Percentiles rank a stretch among this genome's conserved stretches.
Evolutionary conservation across 352 stramenopile genomes (phyloP).

Genomic region (Phytophthora sojae): DNA sequence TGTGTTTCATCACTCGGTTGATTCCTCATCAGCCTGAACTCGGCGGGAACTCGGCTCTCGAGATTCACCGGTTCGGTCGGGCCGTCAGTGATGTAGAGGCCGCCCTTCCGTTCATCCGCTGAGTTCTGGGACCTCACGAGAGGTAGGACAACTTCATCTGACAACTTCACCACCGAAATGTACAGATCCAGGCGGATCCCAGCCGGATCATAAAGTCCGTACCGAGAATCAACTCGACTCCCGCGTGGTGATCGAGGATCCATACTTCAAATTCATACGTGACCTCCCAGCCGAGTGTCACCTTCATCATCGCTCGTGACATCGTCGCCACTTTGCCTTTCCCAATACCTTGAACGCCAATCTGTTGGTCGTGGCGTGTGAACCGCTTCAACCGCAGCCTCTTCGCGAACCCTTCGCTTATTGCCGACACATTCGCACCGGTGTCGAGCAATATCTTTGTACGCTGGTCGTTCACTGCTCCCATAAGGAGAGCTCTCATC

Average conservation of each 20-base stretch:
- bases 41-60: constrained; percentile 26
- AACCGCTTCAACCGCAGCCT: too few relatives aligned
- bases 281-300: too few relatives aligned
- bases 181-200: constrained; percentile 10
- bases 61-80: neutral
- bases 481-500: too few relatives aligned
- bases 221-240: constrained; percentile 10
- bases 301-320: too few relatives aligned
- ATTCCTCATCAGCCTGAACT: constrained; percentile 33
- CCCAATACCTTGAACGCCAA: too few relatives aligned
- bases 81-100: neutral
- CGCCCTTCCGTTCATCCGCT: neutral
- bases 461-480: too few relatives aligned
- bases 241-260: constrained; percentile 4
- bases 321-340: too few relatives aligned
- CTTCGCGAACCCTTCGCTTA: too few relatives aligned
- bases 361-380: too few relatives aligned
- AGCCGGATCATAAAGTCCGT: constrained; percentile 12
- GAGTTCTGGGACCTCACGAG: neutral
- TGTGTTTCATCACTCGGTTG: neutral
- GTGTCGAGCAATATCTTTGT: too few relatives aligned
- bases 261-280: constrained; percentile 12
- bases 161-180: neutral
- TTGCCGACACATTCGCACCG: too few relatives aligned
- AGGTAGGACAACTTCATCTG: constrained; percentile 1